These are phyloP conservation scores for Scenedesmus sp. DNA, from an alignment of 163 green algal species.

Conservation along the genomic window DNA sequence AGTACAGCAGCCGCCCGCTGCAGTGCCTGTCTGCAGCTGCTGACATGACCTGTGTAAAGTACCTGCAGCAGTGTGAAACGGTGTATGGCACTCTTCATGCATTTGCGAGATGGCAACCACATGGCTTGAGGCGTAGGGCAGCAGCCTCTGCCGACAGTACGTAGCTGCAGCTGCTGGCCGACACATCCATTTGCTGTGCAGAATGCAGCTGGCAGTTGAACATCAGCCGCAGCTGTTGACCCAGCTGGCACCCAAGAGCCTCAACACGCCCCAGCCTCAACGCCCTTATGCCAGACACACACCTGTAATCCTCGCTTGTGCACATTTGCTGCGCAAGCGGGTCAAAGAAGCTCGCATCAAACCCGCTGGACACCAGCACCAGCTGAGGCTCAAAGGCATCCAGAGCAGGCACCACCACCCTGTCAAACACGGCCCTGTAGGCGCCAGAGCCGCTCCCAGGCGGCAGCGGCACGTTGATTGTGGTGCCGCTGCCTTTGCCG, in stretches of 20 bases:
- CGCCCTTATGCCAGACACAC: background rate
- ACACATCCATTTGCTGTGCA: too few species aligned
- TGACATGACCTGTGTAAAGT: slow-evolving; percentile 49
- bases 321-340: slow-evolving; percentile 65
- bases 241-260: background rate
- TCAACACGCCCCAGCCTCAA: background rate
- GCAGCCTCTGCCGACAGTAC: too few species aligned
- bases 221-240: too few species aligned
- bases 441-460: slow-evolving; percentile 64
- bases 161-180: too few species aligned
- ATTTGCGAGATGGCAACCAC: too few species aligned
- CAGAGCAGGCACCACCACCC: slow-evolving; percentile 55
- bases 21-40: slow-evolving; percentile 53
- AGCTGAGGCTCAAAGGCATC: slow-evolving; percentile 60
- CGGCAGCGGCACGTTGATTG: slow-evolving; percentile 75
- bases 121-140: too few species aligned
- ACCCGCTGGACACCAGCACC: slow-evolving; percentile 58
- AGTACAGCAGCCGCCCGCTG: slow-evolving; percentile 55
- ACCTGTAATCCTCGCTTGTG: slow-evolving; percentile 65
- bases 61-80: slow-evolving; percentile 56
- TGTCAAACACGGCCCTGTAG: slow-evolving; percentile 62
- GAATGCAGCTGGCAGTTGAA: too few species aligned
- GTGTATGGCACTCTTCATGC: too few species aligned
- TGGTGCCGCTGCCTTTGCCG: slow-evolving; percentile 67
- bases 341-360: slow-evolving; percentile 70